Evolutionary conservation across 2,329 filamentous ascomycete genomes (phyloP).

Genomic region (Endocalyx cinctus): DNA sequence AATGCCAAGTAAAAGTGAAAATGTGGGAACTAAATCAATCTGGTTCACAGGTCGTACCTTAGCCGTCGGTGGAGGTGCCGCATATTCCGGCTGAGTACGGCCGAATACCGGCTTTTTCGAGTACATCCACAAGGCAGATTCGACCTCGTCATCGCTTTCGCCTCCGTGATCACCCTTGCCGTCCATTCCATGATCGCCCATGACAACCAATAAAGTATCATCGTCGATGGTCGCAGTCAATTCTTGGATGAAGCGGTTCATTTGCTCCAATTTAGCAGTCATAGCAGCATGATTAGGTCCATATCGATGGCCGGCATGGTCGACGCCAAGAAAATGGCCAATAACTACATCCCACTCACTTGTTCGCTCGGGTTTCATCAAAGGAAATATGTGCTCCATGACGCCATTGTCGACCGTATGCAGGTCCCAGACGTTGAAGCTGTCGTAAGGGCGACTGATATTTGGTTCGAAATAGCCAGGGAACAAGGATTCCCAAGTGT

Average conservation of each 20-base stretch:
- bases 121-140: slow-evolving; percentile 98
- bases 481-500: slow-evolving; percentile 93
- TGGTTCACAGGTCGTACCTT: slow-evolving; percentile 75
- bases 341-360: slow-evolving; percentile 89
- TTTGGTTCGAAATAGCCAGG: slow-evolving; percentile 88
- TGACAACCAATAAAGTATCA: slow-evolving; percentile 82
- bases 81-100: slow-evolving; percentile 58
- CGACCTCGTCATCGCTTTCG: slow-evolving; percentile 91
- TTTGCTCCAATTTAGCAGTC: slow-evolving; percentile 84
- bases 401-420: slow-evolving; percentile 97
- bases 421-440: slow-evolving; percentile 97
- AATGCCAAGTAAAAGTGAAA: slow-evolving; percentile 81
- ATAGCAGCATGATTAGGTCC: slow-evolving; percentile 91
- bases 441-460: slow-evolving; percentile 86
- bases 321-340: slow-evolving; percentile 89
- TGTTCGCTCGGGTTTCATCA: slow-evolving; percentile 62
- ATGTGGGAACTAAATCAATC: slow-evolving; percentile 91
- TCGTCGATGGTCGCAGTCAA: slow-evolving; percentile 73
- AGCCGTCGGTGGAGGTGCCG: slow-evolving; percentile 61
- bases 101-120: slow-evolving; percentile 85
- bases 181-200: slow-evolving; percentile 99
- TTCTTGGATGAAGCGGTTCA: slow-evolving; percentile 74
- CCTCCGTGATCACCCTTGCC: slow-evolving; percentile 96
- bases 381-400: slow-evolving; percentile 80
- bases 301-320: slow-evolving; percentile 95